Conservation (phyloP, 768 basidiomycete species). For the Tephrocybe rancida region DNA sequence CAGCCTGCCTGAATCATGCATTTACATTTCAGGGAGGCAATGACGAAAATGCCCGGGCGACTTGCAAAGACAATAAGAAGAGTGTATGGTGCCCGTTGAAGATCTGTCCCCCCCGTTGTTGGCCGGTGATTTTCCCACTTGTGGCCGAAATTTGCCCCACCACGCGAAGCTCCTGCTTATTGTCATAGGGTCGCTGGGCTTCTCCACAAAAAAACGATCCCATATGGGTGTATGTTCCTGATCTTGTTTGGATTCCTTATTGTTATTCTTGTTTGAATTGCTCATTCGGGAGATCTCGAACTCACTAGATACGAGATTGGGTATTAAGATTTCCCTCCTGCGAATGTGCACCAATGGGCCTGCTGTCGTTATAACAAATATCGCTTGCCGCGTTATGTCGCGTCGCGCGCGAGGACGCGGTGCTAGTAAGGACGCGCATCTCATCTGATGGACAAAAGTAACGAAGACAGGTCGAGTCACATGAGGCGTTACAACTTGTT, state of each 20-base stretch:
- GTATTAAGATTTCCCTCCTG: conserved; percentile 18
- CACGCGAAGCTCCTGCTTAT: conserved; percentile 21
- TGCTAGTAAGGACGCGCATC: background rate
- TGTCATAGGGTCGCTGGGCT: conserved; percentile 19
- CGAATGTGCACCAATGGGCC: background rate
- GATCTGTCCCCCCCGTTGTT: background rate
- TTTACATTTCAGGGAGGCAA: conserved; percentile 34
- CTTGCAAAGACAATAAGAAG: conserved; percentile 34
- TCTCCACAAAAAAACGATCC: conserved; percentile 13
- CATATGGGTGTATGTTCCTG: conserved; percentile 35
- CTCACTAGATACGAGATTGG: conserved; percentile 18
- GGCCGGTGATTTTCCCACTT: conserved; percentile 16
- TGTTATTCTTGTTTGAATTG: conserved; percentile 32
- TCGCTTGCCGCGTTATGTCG: background rate
- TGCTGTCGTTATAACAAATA: background rate
- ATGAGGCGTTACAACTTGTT: background rate
- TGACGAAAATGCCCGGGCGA: conserved; percentile 20
- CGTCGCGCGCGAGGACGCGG: background rate
- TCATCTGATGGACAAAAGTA: background rate
- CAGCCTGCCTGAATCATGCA: conserved; percentile 27
- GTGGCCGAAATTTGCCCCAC: conserved; percentile 24
- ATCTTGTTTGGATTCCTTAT: conserved; percentile 30
- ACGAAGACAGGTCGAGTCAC: background rate
- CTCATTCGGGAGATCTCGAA: conserved; percentile 10
- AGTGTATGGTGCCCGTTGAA: background rate